Evolutionary conservation across 371 early-diverging fungal species (phyloP), one percentile per base, ranked within the genome.

Genomic region (Zancudomyces culisetae): DNA sequence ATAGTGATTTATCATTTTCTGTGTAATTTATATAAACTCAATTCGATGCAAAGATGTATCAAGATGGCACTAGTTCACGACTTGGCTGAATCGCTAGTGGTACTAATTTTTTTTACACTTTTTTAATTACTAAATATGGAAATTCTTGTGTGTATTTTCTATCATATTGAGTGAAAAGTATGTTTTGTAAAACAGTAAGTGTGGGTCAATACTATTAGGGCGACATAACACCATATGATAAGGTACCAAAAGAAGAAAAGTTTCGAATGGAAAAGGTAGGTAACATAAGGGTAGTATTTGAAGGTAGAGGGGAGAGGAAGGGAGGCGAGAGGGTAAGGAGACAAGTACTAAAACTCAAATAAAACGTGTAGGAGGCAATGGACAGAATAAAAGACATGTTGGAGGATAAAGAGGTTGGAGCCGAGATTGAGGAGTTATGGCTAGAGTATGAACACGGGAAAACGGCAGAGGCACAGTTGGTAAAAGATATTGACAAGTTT

Each of bases 11-110:
- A n/a, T n/a, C n/a, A n/a, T n/a, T n/a, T n/a, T n/a, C n/a, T n/a
- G n/a, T n/a, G n/a, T n/a, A n/a, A n/a, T n/a, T n/a, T n/a, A n/a
- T n/a, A n/a, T n/a, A n/a, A n/a, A n/a, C n/a, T n/a, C n/a, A n/a
- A n/a, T n/a, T n/a, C n/a, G n/a, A n/a, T n/a, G n/a, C n/a, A n/a
- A 23, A 75, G 77, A 45, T 83, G 86, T 59, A 73, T 89, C 40
- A 85, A 86, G 65, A 90, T 92, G 83, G 79, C 86, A 4, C 72
- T 88, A 35, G 89, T 90, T 0, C 90, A 93, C 57, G 94, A 93
- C 61, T 64, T 91, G 3, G 93, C 87, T 29, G 93, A 93, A 66
- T 71, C 86, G 2, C 70, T 87, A 22, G 94, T 83, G 1, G 59
- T 59, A 22, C 18, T 50, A 27, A 20, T n/a, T n/a, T n/a, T n/a